Base-by-base conservation (phyloP, 1,284 basidiomycete genomes). In the Naganishia albida region DNA sequence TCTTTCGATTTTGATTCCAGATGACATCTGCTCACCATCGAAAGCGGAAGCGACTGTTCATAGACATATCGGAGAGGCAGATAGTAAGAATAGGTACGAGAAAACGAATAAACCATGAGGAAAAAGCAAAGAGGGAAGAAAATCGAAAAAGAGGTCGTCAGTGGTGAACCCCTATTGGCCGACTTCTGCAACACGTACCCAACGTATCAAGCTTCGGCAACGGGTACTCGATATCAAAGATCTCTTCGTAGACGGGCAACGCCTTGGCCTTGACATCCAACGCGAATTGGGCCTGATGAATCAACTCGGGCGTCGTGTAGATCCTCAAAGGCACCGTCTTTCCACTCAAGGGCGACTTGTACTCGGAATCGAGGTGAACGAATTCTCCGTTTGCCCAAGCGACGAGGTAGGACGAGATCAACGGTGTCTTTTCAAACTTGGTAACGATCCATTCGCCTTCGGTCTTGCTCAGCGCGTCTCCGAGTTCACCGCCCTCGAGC, bases 161-260 rank as follows among this genome's bases (percentile, higher is more conserved):
- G 34, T 34, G 34, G 6, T 34, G 6, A 10, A 4, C 34, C 10
- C 34, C 34, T 10, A 34, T 34, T 34, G 34, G 10, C 34, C 10
- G 6, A 6, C 34, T 10, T 34, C 34, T 34, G 34, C 34, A n/a
- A n/a, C n/a, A 50, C 48, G 3, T 23, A 50, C 48, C 81, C 15
- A 94, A 82, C 1, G 92, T 93, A 75, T 96, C 93, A 53, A 95
- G 83, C 81, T 98, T 97, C 18, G 94, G 92, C 53, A 97, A 82
- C 25, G 94, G 92, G 77, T 89, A 96, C 69, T 89, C 90, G 70
- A 95, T 87, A 71, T 92, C 87, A 73, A 95, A 95, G 60, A 93
- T 85, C 75, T 91, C 84, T 79, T 99, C 95, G 76, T 97, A 98
- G n/a, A 94, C 78, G 23, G 93, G 93, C 30, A 97, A 81, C 4